phyloP scores from a whole-genome alignment of 176 grass and related monocot genomes.

The Eleusine coracana region DNA sequence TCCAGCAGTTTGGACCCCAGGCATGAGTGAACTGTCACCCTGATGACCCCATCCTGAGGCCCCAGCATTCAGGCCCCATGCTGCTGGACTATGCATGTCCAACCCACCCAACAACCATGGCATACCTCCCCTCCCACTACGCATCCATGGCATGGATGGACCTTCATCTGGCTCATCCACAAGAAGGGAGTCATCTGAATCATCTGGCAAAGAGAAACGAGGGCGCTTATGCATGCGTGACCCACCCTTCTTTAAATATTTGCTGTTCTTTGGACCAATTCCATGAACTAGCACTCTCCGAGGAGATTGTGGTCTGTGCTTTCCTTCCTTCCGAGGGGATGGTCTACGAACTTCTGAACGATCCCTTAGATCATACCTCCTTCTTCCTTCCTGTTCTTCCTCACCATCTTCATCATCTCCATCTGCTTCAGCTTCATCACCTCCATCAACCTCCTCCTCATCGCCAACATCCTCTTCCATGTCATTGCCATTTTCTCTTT shows the following conservation, averaged over 20 bases:
- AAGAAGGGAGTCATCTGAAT: constrained; percentile 99
- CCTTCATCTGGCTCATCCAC: constrained; percentile 89
- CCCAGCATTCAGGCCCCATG: constrained; percentile 94
- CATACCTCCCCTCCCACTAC: constrained; percentile 68
- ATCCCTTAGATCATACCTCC: constrained; percentile 89
- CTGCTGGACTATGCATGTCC: constrained; percentile 79
- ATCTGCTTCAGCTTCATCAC: constrained; percentile 90
- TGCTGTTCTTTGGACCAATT: constrained; percentile 72
- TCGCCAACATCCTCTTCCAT: constrained; percentile 76
- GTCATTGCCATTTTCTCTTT: constrained; percentile 87
- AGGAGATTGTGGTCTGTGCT: constrained; percentile 71
- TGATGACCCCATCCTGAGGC: constrained; percentile 97
- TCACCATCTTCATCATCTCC: constrained; percentile 96
- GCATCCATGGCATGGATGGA: constrained; percentile 82
- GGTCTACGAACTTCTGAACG: constrained; percentile 82
- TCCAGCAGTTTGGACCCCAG: constrained; percentile 91
- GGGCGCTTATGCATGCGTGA: constrained; percentile 82
- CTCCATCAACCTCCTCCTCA: constrained; percentile 80
- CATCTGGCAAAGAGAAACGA: constrained; percentile 80
- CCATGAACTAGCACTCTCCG: constrained; percentile 90
- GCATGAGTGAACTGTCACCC: constrained; percentile 70
- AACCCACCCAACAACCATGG: constrained; percentile 86
- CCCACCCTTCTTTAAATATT: constrained; percentile 90
- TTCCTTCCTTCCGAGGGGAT: constrained; percentile 77
- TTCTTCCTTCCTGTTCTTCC: constrained; percentile 91